Conservation (phyloP, 495 filamentous ascomycete species). For the Pseudoneurospora amorphoporcata region DNA sequence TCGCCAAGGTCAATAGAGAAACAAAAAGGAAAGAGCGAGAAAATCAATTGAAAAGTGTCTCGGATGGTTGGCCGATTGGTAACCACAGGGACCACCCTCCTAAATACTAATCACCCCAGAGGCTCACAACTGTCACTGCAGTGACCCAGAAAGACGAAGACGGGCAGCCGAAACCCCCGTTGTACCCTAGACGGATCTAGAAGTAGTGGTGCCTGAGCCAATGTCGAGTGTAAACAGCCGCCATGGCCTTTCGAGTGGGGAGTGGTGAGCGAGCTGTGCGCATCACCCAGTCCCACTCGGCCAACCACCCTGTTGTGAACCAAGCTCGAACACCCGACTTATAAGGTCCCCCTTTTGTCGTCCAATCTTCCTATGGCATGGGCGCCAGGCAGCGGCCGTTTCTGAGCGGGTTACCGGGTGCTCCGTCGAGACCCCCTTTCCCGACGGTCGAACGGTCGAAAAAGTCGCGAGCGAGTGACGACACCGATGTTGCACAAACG, state of each 20-base stretch:
- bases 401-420: not conserved
- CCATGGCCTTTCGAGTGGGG: not conserved
- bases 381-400: not conserved
- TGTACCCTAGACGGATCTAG: not conserved
- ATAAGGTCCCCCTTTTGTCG: not conserved
- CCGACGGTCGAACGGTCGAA: not conserved
- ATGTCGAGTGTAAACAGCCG: not conserved
- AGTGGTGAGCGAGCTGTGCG: not conserved
- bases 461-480: not conserved
- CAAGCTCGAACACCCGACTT: not conserved
- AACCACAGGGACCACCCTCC: not conserved
- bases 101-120: not conserved
- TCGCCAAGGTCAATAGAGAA: not conserved
- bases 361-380: not conserved
- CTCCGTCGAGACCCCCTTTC: not conserved
- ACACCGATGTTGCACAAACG: not conserved
- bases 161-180: not conserved
- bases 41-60: not conserved
- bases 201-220: not conserved
- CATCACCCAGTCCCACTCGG: not conserved
- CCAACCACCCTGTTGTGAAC: not conserved
- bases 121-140: not conserved
- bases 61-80: not conserved
- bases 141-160: not conserved
- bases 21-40: not conserved